Evolutionary conservation across 2,329 filamentous ascomycete genomes (phyloP), one percentile per base, ranked within the genome.

Genomic region (Colletotrichum tamarilloi): DNA sequence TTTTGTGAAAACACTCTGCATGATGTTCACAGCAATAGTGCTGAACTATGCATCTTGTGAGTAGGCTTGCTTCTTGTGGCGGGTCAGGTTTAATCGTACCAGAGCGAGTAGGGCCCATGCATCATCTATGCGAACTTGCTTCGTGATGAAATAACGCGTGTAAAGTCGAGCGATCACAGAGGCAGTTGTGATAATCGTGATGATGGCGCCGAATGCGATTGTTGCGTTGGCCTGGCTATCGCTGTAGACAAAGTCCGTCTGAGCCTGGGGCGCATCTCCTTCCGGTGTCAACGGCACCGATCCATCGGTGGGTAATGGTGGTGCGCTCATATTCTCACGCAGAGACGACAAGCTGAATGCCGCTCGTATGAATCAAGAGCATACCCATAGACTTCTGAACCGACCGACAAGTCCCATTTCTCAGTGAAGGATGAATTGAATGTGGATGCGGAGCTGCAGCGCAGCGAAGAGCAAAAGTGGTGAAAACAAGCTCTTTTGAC

Each of bases 401-500:
- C 19, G 42, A 19, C 42, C 19, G 7, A 49, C 19, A 19, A n/a
- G 42, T 49, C 42, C 42, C 42, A 49, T 49, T 49, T 49, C 42
- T 49, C 42, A n/a, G 19, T 49, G 42, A 49, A 49, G 42, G 38
- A 46, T 30, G 53, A n/a, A 16, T 59, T 59, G 22, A 26, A 28
- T 46, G 58, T 46, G 58, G 58, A 24, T 38, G 58, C 22, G n/a
- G 12, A 32, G 26, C 52, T 30, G 22, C 35, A 56, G 14, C 22
- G 35, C 53, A 67, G 46, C 64, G 24, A 49, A 49, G 42, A 49
- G 19, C 19, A 49, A 38, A 57, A 59, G 35, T 59, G 64, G 62
- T 38, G 53, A 38, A 67, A 67, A 67, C 64, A 67, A 67, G 64
- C 64, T 59, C 49, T 53, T 46, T 49, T 49, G 42, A 49, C 42